A percentile compares a stretch with the other conserved stretches of the same genome.
Evolutionary conservation across 192 early-diverging fungal species (phyloP).

Genomic region (Coemansia biformis): DNA sequence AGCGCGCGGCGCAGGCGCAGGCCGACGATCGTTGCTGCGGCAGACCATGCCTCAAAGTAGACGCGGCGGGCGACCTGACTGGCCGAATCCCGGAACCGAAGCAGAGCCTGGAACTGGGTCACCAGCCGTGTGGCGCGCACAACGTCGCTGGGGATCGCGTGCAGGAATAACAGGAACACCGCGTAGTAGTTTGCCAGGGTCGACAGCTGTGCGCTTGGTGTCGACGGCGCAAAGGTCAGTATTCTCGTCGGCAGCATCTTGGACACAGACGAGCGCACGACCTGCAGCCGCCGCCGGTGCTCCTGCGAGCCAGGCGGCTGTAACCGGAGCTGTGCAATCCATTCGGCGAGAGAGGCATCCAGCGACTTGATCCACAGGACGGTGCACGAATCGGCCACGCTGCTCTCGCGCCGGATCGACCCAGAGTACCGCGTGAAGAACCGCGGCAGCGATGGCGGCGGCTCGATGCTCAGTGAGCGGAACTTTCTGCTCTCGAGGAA

Average conservation of each 20-base stretch:
- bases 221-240: slow-evolving; percentile 26
- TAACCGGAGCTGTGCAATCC: slow-evolving; percentile 11
- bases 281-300: slow-evolving; percentile 15
- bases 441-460: slow-evolving; percentile 40
- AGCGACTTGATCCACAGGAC: slow-evolving; percentile 38
- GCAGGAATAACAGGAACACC: slow-evolving; percentile 48
- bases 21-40: slow-evolving; percentile 22
- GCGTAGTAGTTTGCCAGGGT: slow-evolving; percentile 49
- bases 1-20: slow-evolving; percentile 11
- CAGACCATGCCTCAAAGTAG: slow-evolving; percentile 52
- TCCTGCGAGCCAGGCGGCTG: slow-evolving; percentile 9
- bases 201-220: slow-evolving; percentile 18
- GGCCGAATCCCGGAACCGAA: slow-evolving; percentile 40
- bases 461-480: slow-evolving; percentile 41
- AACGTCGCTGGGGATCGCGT: slow-evolving; percentile 39
- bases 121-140: slow-evolving; percentile 32
- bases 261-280: slow-evolving; percentile 35
- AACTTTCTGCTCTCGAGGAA: slow-evolving; percentile 28
- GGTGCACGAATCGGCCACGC: slow-evolving; percentile 28
- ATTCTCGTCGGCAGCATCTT: slow-evolving; percentile 49
- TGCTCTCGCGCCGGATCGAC: slow-evolving; percentile 5
- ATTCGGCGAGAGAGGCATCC: slow-evolving; percentile 18
- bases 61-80: slow-evolving; percentile 36
- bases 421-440: slow-evolving; percentile 47
- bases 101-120: slow-evolving; percentile 41